These are phyloP conservation scores for Phytophthora cryptogea DNA, from an alignment of 352 stramenopile species.

Conservation along the genomic window DNA sequence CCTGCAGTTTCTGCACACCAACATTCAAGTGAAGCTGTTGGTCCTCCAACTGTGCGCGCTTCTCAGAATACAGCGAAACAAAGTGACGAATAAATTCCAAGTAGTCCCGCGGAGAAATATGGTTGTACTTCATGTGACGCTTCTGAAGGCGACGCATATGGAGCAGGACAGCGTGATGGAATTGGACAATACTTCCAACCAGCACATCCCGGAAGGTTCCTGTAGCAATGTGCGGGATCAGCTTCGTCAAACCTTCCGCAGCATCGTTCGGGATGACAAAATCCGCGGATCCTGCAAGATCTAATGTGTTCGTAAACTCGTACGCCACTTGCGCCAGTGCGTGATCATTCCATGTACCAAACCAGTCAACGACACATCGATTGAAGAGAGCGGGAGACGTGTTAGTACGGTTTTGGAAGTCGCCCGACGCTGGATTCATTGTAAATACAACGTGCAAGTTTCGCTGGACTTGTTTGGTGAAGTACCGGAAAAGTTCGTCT, in stretches of 20 bases:
- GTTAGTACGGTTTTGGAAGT: conserved; percentile 97
- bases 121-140: conserved; percentile 87
- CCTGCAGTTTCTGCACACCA: conserved; percentile 97
- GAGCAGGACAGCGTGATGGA: conserved; percentile 84
- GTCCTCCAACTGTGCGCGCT: conserved; percentile 92
- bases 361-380: conserved; percentile 99
- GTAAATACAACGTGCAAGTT: conserved; percentile 99
- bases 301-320: conserved; percentile 96
- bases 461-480: conserved; percentile 97
- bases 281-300: conserved; percentile 91
- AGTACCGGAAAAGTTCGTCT: conserved; percentile 96
- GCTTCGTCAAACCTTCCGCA: conserved; percentile 47
- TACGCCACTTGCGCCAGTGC: conserved; percentile 98
- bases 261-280: conserved; percentile 61
- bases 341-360: conserved; percentile 98
- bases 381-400: conserved; percentile 99
- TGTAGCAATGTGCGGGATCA: conserved; percentile 75
- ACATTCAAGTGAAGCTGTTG: conserved; percentile 99
- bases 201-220: conserved; percentile 80
- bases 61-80: conserved; percentile 90
- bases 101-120: conserved; percentile 92
- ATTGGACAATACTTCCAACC: conserved; percentile 86
- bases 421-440: conserved; percentile 98
- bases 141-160: conserved; percentile 89
- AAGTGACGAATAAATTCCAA: conserved; percentile 94